These are phyloP conservation scores for Acacia pycnantha DNA, from an alignment of 331 rosid genomes.

Conservation along the genomic window DNA sequence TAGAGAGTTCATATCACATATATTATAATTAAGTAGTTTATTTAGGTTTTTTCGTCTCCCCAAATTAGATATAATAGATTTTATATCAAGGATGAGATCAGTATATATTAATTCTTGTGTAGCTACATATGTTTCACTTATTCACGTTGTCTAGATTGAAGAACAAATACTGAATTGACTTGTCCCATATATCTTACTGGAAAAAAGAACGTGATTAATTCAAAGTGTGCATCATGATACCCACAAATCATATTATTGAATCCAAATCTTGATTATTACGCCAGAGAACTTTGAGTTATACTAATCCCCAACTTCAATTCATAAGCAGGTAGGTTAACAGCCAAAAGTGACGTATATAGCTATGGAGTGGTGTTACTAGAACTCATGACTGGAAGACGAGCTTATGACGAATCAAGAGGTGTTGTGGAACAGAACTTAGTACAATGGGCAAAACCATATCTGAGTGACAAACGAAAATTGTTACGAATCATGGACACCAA, in stretches of 20 bases:
- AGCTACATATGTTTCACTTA: too few relatives aligned
- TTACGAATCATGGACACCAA: conserved; percentile 70
- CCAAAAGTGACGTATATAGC: neutral
- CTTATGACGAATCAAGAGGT: conserved; percentile 44
- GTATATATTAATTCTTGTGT: too few relatives aligned
- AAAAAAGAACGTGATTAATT: neutral
- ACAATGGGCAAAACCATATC: conserved; percentile 58
- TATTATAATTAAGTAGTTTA: too few relatives aligned
- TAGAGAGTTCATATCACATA: too few relatives aligned
- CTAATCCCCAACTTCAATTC: neutral
- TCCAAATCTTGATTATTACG: neutral
- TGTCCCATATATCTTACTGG: neutral
- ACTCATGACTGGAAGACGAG: conserved; percentile 54
- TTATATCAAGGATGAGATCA: too few relatives aligned
- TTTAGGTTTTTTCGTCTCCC: too few relatives aligned
- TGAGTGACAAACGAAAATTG: conserved; percentile 48
- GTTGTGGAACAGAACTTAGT: conserved; percentile 13
- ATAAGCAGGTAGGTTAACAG: neutral
- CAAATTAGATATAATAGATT: too few relatives aligned
- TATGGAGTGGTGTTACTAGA: conserved; percentile 29
- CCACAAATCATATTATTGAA: neutral
- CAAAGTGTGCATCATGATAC: neutral
- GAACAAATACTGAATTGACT: too few relatives aligned
- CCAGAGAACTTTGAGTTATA: neutral
- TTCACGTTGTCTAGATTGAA: too few relatives aligned